These are phyloP conservation scores for Aspergillus hortae DNA, from an alignment of 2,329 filamentous ascomycete genomes.

Conservation along the genomic window DNA sequence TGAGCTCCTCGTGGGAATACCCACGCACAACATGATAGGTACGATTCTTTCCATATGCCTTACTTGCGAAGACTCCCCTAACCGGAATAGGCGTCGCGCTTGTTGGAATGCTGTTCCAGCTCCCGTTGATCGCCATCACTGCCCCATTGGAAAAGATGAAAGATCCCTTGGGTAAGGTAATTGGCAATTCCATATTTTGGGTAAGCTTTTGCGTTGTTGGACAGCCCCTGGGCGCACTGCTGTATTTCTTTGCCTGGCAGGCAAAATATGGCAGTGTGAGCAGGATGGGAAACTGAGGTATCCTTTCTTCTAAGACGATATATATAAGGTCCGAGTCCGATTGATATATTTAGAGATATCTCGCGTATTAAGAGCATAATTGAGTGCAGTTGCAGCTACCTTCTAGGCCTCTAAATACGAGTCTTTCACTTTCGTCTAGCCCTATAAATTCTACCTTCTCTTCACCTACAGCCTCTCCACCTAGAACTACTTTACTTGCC, in stretches of 20 bases:
- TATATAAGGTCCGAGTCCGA: neutral
- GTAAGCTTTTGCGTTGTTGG: constrained; percentile 92
- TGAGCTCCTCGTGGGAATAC: constrained; percentile 87
- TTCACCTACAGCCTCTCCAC: too few species aligned
- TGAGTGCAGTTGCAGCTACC: too few species aligned
- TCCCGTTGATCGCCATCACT: constrained; percentile 81
- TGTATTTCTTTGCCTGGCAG: constrained; percentile 99
- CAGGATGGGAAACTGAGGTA: constrained; percentile 16
- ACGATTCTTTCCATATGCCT: constrained; percentile 14
- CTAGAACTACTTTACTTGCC: too few species aligned
- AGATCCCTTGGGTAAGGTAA: constrained; percentile 68
- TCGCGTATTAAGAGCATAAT: too few species aligned
- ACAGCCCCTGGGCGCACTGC: constrained; percentile 83
- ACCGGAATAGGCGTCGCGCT: constrained; percentile 73
- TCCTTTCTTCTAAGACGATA: neutral
- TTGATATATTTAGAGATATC: neutral
- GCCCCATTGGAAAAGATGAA: constrained; percentile 74
- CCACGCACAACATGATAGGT: constrained; percentile 91
- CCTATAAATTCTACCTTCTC: too few species aligned
- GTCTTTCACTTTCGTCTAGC: too few species aligned
- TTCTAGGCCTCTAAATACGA: too few species aligned
- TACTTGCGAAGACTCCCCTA: constrained; percentile 1
- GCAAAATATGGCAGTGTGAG: constrained; percentile 89
- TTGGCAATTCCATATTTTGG: constrained; percentile 96
- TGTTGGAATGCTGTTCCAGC: constrained; percentile 86